Conservation (phyloP, 2,329 filamentous ascomycete species). For the Conoideocrella luteorostrata region DNA sequence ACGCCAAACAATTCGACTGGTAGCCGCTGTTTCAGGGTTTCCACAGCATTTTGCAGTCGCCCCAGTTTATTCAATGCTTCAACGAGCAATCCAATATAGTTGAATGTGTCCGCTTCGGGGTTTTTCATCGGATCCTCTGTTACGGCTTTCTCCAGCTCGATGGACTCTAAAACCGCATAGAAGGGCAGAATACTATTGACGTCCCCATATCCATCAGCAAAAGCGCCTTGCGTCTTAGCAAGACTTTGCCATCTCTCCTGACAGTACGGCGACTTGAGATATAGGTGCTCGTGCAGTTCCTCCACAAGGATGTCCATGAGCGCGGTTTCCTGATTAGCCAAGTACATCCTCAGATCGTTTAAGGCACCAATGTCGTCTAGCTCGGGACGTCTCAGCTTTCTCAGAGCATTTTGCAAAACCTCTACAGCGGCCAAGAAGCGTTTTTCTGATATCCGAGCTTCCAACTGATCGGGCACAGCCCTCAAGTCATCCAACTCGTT, state of each 20-base stretch:
- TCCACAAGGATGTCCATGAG: conserved; percentile 95
- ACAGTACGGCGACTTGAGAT: conserved; percentile 95
- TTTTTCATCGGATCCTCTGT: conserved; percentile 88
- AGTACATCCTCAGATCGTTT: conserved; percentile 76
- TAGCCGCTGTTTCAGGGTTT: conserved; percentile 85
- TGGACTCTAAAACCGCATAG: conserved; percentile 50
- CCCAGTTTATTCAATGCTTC: conserved; percentile 88
- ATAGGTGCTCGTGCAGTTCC: conserved; percentile 93
- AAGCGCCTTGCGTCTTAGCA: conserved; percentile 56
- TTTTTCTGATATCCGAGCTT: conserved; percentile 93
- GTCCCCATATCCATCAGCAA: conserved; percentile 42
- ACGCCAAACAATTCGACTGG: conserved; percentile 91
- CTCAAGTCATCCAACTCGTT: conserved; percentile 83
- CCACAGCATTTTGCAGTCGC: conserved; percentile 75
- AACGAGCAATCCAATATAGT: conserved; percentile 80
- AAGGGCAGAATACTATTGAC: conserved; percentile 45
- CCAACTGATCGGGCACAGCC: conserved; percentile 82
- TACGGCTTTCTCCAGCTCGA: conserved; percentile 56
- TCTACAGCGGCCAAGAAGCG: conserved; percentile 90
- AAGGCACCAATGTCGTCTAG: conserved; percentile 88
- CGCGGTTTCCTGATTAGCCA: conserved; percentile 86
- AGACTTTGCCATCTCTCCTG: conserved; percentile 91
- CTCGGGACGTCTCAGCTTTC: conserved; percentile 77
- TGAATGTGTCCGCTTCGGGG: conserved; percentile 90
- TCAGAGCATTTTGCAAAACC: conserved; percentile 78